Evolutionary conservation across 129 eudicot genomes (phyloP), one percentile per base, ranked within the genome.

Genomic region (Logfia minima): DNA sequence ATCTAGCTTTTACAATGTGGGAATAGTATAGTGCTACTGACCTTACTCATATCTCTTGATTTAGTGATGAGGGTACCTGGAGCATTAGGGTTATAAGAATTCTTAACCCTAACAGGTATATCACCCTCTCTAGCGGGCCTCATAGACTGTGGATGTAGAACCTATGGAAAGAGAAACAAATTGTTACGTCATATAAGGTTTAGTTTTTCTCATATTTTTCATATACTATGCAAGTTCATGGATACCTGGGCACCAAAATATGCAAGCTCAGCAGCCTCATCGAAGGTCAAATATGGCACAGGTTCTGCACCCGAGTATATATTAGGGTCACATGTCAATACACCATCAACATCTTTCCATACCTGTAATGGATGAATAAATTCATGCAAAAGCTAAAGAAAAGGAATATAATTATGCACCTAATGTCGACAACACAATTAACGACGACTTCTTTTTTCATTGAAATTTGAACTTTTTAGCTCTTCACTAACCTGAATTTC

Each of bases 71-170:
- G 88, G 88, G 99, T 95, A 53, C 97, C 99, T 11, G 99, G 99
- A 82, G 99, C 99, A 65, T 86, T 88, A 37, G 90, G 92, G 82
- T 95, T 95, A 75, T 95, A 95, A 0, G 99, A 95, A 84, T 95
- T 95, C 82, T 95, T 95, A 32, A 95, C 99, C 80, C 99, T 86
- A 16, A 95, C 97, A 18, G 99, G 99, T 78, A 95, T 86, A 75
- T 87, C 96, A 77, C 89, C 96, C 78, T 95, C 97, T 74, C 97
- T 88, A 61, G 97, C 99, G 58, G 99, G 99, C 81, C 94, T 95
- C 99, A 95, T 95, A 34, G 99, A 91, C 82, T 92, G 99, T 69
- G 99, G 99, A 84, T 95, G 99, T 71, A 95, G 86, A 62, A 95
- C 99, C 99, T 92, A 67, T 32, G 13, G 2, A 73, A 59, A 65